These are phyloP conservation scores for Candida nonsorbophila DNA, from an alignment of 805 yeast genomes.

Conservation along the genomic window DNA sequence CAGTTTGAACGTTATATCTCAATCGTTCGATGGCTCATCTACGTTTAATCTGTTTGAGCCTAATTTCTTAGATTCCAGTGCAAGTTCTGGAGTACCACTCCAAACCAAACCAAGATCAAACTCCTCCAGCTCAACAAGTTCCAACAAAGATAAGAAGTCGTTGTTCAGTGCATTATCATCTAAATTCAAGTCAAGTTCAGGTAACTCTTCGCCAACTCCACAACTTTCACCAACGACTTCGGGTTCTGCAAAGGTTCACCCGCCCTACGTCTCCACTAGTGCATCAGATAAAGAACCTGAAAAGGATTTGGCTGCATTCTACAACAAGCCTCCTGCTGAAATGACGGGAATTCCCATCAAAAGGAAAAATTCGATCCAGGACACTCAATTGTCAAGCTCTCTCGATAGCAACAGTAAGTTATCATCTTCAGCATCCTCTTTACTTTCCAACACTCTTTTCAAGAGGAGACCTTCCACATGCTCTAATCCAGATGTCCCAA, in stretches of 20 bases:
- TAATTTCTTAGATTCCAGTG: constrained; percentile 1
- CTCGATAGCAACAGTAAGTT: constrained; percentile 4
- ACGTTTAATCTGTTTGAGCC: no score
- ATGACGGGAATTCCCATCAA: constrained; percentile 7
- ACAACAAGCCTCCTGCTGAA: constrained; percentile 7
- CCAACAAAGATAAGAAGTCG: constrained; percentile 15
- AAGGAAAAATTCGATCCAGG: constrained; percentile 5
- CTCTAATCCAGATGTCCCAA: constrained; percentile 4
- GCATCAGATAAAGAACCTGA: constrained; percentile 1
- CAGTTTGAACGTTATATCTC: no score
- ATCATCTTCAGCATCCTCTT: constrained; percentile 5
- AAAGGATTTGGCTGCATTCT: constrained; percentile 5
- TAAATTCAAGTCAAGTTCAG: constrained; percentile 25
- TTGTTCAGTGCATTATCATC: constrained; percentile 36
- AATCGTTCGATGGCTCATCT: no score
- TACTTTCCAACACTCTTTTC: constrained; percentile 11
- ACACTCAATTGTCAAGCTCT: constrained; percentile 1
- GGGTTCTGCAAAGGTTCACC: constrained; percentile 3
- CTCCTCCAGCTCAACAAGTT: constrained; percentile 6
- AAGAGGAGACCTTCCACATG: constrained; percentile 11
- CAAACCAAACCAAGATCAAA: constrained; percentile 8
- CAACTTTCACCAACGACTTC: constrained; percentile 4
- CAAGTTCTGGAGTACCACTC: no score
- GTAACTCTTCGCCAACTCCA: constrained; percentile 2
- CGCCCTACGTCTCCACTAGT: constrained; percentile 3